Base-by-base conservation (phyloP, 352 stramenopile species). In the Globisporangium camurandrum region DNA sequence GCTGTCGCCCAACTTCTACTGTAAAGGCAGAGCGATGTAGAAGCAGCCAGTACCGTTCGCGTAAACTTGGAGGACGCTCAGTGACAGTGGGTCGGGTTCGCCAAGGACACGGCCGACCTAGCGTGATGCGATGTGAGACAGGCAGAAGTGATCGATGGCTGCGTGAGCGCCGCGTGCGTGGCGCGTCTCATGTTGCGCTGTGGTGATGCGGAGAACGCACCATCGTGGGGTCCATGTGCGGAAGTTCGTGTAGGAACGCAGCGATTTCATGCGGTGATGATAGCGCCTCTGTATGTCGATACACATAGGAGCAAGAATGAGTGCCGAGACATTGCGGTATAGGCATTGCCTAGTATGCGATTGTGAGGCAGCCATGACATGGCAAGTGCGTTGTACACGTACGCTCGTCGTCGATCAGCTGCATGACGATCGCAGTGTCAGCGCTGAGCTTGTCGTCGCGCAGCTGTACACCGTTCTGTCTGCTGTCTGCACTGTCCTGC, bases 21-120 rank as follows among this genome's bases (percentile, higher is more conserved):
- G 16, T 23, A 26, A 10, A 31, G 19, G 4, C 20, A 20, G 28
- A 41, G 4, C 17, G 19, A 31, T 33, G 10, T 14, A n/a, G n/a
- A 34, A 17, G 8, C 8, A 34, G n/a, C 17, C 7, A 41, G 19
- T 47, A 82, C 70, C 62, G 19, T 74, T 83, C 12, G 79, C 70
- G 30, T 91, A 91, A 51, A 80, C 79, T 49, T 83, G 64, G 4
- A 91, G 55, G n/a, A 88, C 69, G 41, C 54, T 66, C 23, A 85
- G 59, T 27, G 75, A 76, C 9, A 75, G 63, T 23, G 66, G 66
- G 33, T 88, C 71, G 1, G 75, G 75, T 54, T 91, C 72, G 7
- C 79, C 79, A 7, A 91, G 67, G 24, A 88, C 62, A 14, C 69
- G 68, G 1, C 79, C 79, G 12, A 88, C 59, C 75, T 87, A n/a